Evolutionary conservation across 129 eudicot genomes (phyloP).

Genomic region (Pulicaria dysenterica): DNA sequence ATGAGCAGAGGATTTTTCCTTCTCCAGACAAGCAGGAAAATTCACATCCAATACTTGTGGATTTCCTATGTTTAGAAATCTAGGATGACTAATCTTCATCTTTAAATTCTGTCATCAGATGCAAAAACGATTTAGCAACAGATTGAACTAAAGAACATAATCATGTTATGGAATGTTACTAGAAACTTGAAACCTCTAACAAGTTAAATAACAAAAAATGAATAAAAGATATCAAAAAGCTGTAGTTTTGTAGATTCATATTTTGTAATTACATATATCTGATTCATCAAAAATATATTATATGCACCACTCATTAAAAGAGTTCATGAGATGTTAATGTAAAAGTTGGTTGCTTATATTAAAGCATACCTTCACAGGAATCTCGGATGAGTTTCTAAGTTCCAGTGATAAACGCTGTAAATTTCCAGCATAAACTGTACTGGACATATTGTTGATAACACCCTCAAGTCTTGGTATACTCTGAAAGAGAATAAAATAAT

Average conservation of each 20-base stretch:
- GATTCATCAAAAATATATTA: too few species aligned
- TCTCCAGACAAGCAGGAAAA: constrained; percentile 69
- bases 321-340: constrained; percentile 10
- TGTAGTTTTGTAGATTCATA: constrained; percentile 1
- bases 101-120: constrained; percentile 71
- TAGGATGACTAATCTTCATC: constrained; percentile 85
- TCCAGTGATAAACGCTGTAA: constrained; percentile 67
- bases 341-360: constrained; percentile 4
- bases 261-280: neutral
- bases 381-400: constrained; percentile 72
- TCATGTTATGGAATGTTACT: constrained; percentile 2
- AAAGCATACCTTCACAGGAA: constrained; percentile 69
- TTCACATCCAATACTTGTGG: constrained; percentile 52
- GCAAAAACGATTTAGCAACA: constrained; percentile 6
- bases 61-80: constrained; percentile 66
- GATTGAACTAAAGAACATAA: constrained; percentile 14
- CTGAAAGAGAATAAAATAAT: constrained; percentile 39
- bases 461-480: constrained; percentile 85
- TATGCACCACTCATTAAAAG: too few species aligned
- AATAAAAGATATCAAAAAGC: neutral
- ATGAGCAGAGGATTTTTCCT: constrained; percentile 35
- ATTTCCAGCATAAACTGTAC: constrained; percentile 78
- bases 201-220: neutral
- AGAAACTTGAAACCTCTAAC: constrained; percentile 10
- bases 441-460: constrained; percentile 57